A percentile compares a stretch with the other conserved stretches of the same genome.
Evolutionary conservation across 2,329 filamentous ascomycete genomes (phyloP).

Genomic region (Nemania serpens): DNA sequence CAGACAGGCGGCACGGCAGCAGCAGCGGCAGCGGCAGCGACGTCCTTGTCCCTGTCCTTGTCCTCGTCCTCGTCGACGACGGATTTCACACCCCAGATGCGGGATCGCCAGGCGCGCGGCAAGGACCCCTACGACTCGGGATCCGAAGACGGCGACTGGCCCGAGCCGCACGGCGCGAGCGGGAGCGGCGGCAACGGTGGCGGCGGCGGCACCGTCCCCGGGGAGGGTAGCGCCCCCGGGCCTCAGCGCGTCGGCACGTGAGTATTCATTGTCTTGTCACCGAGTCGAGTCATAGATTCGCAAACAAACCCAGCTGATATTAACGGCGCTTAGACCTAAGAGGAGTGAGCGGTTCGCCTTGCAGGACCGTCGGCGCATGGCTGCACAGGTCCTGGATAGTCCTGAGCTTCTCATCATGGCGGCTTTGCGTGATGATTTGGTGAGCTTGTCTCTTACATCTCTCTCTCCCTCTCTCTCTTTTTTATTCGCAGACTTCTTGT

Average conservation of each 20-base stretch:
- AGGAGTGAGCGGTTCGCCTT: conserved; percentile 46
- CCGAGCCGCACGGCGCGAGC: not conserved
- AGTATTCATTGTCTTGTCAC: no score
- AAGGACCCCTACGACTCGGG: conserved; percentile 57
- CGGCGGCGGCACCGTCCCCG: not conserved
- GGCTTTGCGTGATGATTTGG: conserved; percentile 58
- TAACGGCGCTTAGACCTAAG: conserved; percentile 9
- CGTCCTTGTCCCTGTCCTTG: not conserved
- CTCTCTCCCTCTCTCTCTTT: not conserved
- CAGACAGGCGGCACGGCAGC: not conserved
- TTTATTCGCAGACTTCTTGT: not conserved
- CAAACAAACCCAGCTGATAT: no score
- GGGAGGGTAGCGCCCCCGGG: not conserved
- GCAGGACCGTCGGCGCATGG: conserved; percentile 53
- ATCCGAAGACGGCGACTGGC: conserved; percentile 24
- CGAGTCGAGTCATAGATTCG: no score
- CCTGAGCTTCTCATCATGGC: conserved; percentile 65
- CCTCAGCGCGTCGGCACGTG: conserved; percentile 7
- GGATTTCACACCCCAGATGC: conserved; percentile 56
- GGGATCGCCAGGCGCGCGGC: conserved; percentile 63
- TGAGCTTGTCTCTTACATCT: conserved; percentile 49
- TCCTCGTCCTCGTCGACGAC: not conserved
- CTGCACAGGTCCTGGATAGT: conserved; percentile 58
- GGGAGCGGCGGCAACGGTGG: not conserved
- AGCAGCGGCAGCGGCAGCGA: not conserved